Conservation (phyloP, 345 rosid species). For the Raphanus raphanistrum region DNA sequence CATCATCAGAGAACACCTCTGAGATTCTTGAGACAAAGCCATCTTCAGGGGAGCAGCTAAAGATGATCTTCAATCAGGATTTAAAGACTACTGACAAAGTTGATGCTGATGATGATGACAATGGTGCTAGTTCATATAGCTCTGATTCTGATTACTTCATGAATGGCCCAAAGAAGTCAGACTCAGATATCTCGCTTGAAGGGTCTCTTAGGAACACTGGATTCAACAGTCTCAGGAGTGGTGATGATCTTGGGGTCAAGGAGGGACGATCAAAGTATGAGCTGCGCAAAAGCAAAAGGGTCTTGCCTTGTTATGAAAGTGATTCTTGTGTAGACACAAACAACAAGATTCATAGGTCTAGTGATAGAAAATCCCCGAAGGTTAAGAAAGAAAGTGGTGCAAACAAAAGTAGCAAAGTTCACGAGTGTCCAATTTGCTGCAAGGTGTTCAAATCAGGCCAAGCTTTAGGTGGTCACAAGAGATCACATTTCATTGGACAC, state of each 20-base stretch:
- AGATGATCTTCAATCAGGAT: conserved; percentile 5
- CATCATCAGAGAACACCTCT: conserved; percentile 66
- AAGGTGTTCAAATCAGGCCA: conserved; percentile 82
- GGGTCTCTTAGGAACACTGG: conserved; percentile 38
- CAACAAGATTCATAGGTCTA: conserved; percentile 22
- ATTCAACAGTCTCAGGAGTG: conserved; percentile 13
- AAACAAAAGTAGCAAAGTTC: conserved; percentile 56
- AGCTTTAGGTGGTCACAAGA: conserved; percentile 94
- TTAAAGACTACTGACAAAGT: background rate
- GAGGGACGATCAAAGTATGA: conserved; percentile 35
- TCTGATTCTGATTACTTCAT: conserved; percentile 69
- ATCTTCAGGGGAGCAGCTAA: conserved; percentile 44
- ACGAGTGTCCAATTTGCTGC: conserved; percentile 82
- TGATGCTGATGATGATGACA: conserved; percentile 23
- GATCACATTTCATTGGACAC: conserved; percentile 73
- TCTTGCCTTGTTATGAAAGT: conserved; percentile 40
- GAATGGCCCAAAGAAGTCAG: conserved; percentile 60
- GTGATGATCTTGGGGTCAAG: background rate
- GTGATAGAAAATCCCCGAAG: conserved; percentile 35
- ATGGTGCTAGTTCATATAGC: conserved; percentile 42
- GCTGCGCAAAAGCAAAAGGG: conserved; percentile 45
- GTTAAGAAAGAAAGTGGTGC: conserved; percentile 34
- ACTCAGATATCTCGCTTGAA: conserved; percentile 49
- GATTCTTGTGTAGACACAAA: conserved; percentile 40
- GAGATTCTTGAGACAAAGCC: conserved; percentile 59